Conservation (phyloP, 495 filamentous ascomycete species). For the Cercophora samala region DNA sequence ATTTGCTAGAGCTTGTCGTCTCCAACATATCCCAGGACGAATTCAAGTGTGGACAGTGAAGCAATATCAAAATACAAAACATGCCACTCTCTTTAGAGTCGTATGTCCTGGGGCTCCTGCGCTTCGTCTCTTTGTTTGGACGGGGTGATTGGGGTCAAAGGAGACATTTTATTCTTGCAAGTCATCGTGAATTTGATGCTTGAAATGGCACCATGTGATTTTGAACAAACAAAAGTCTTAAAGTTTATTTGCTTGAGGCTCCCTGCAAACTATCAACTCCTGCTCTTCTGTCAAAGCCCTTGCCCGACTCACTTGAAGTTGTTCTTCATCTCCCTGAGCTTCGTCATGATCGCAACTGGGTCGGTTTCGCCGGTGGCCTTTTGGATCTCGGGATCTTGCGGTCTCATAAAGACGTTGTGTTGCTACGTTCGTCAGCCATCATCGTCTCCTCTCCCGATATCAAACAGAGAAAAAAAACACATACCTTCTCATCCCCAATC, state of each 20-base stretch:
- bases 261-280: constrained; percentile 1
- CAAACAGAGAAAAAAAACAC: constrained; percentile 8
- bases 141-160: constrained; percentile 6
- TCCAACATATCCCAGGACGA: constrained; percentile 40
- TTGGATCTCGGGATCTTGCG: constrained; percentile 79
- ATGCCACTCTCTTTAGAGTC: constrained; percentile 17
- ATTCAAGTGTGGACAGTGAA: constrained; percentile 55
- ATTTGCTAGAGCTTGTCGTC: constrained; percentile 54
- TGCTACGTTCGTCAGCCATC: constrained; percentile 43
- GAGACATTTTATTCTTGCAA: neutral
- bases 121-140: constrained; percentile 6
- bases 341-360: constrained; percentile 81
- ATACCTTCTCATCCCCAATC: constrained; percentile 95
- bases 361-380: constrained; percentile 78
- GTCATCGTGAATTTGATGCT: too few relatives aligned
- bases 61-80: constrained; percentile 39
- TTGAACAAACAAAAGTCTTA: neutral
- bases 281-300: neutral
- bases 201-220: neutral
- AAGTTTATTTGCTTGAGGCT: neutral
- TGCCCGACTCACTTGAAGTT: constrained; percentile 59
- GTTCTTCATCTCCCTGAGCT: constrained; percentile 92
- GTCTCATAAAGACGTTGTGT: constrained; percentile 96
- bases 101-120: constrained; percentile 26
- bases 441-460: neutral